Evolutionary conservation across 148 eudicot genomes (phyloP), one percentile per base, ranked within the genome.

Genomic region (Euryodendron excelsum): DNA sequence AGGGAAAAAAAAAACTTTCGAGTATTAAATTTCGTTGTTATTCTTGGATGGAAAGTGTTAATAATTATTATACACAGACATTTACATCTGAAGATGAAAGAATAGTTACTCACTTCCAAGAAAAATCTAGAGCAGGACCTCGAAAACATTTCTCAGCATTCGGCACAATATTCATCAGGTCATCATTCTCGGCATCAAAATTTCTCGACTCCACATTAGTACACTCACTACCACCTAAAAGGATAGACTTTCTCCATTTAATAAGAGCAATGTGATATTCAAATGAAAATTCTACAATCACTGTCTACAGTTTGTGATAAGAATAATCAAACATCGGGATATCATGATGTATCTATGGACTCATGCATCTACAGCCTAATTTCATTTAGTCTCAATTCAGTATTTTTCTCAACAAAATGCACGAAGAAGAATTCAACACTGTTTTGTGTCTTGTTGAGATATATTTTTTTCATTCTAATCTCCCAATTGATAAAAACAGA

Each of bases 31-130:
- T 17, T 45, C 3, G n/a, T 12, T 3, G 3, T 8, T 11, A 3
- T 44, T 41, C 17, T 44, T 17, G 47, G 59, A 30, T 28, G 37
- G 39, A 71, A 4, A 28, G 2, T 27, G 23, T 9, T 50, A 18
- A 27, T 27, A 37, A 44, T 59, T 14, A 23, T 13, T 52, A 30
- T 62, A 37, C 30, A 62, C 21, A 31, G 13, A 62, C 67, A 62
- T 1, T 18, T 20, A n/a, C 8, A 59, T 17, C 30, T 17, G 58
- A 2, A 23, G 71, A 47, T 37, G 2, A 23, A 52, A 59, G 14
- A 61, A 15, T 63, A 37, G 64, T 37, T 48, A 87, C 91, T 89
- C 82, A 93, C 97, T 78, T 91, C 97, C 97, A 93, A 33, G 82
- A 80, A 31, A 87, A 80, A 80, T 58, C 63, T 72, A 58, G 50